phyloP scores from a whole-genome alignment of 768 basidiomycete genomes.

The Termitomyces eurrhizus region DNA sequence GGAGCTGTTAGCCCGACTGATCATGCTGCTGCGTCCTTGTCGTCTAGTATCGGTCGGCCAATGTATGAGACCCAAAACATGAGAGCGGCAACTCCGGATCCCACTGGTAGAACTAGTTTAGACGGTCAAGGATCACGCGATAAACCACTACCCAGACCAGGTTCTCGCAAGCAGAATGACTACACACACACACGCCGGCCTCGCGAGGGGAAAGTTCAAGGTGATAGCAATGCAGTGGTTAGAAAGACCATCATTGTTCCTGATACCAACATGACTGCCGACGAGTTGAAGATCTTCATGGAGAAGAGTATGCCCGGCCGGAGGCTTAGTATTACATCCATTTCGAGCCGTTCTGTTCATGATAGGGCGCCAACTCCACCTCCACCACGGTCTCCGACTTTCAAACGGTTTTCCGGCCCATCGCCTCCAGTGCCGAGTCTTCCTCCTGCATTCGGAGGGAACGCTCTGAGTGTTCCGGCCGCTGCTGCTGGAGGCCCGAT shows the following conservation, averaged over 20 bases:
- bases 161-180: constrained; percentile 32
- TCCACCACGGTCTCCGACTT: constrained; percentile 54
- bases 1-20: constrained; percentile 28
- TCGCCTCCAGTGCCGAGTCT: constrained; percentile 70
- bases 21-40: constrained; percentile 1
- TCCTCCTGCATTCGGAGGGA: constrained; percentile 43
- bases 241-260: constrained; percentile 79
- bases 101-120: constrained; percentile 20
- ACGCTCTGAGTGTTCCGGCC: constrained; percentile 34
- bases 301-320: constrained; percentile 58
- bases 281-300: constrained; percentile 51
- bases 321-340: constrained; percentile 55
- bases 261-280: constrained; percentile 53
- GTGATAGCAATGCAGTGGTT: constrained; percentile 47
- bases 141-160: constrained; percentile 31
- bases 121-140: constrained; percentile 21
- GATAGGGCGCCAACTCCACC: constrained; percentile 87
- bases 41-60: constrained; percentile 12
- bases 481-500: constrained; percentile 35
- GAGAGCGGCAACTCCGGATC: constrained; percentile 17
- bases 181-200: constrained; percentile 36
- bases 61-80: constrained; percentile 13
- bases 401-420: constrained; percentile 63
- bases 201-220: constrained; percentile 33
- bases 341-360: constrained; percentile 70